Percentiles rank a stretch among this genome's conserved stretches.
Conservation (phyloP, 2,329 filamentous ascomycete species). For the Pyrenochaeta sp. region DNA sequence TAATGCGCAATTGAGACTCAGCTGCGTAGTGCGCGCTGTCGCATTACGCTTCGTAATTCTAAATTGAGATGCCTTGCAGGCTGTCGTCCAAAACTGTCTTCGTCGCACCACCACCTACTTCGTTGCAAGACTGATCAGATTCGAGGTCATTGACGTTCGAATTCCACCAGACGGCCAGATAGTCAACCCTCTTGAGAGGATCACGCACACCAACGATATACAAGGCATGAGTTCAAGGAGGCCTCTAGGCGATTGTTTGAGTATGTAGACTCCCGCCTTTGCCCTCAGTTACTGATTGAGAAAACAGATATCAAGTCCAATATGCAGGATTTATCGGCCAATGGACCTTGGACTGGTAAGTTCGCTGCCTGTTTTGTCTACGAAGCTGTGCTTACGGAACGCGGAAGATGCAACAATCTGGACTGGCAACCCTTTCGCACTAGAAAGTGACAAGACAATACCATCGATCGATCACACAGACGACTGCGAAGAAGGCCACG, state of each 20-base stretch:
- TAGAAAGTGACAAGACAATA: background rate
- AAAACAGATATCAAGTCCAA: background rate
- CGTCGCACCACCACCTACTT: background rate
- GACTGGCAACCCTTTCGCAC: background rate
- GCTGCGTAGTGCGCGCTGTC: conserved; percentile 5
- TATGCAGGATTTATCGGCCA: background rate
- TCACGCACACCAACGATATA: background rate
- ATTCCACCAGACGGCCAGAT: background rate
- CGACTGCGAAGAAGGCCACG: background rate
- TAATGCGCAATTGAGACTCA: conserved; percentile 16
- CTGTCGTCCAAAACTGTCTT: background rate
- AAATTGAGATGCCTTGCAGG: background rate
- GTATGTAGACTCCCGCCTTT: background rate
- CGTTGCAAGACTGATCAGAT: background rate
- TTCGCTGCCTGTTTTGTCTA: background rate
- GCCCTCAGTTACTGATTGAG: background rate
- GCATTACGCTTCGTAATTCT: background rate
- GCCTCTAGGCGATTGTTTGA: background rate
- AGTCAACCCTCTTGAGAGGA: background rate
- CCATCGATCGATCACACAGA: background rate
- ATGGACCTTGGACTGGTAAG: background rate
- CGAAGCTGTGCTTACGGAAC: background rate
- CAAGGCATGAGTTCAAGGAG: background rate
- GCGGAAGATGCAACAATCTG: background rate
- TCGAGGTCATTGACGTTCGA: background rate